These are phyloP conservation scores for Lactifluus echinatus DNA, from an alignment of 768 basidiomycete species.

Conservation along the genomic window DNA sequence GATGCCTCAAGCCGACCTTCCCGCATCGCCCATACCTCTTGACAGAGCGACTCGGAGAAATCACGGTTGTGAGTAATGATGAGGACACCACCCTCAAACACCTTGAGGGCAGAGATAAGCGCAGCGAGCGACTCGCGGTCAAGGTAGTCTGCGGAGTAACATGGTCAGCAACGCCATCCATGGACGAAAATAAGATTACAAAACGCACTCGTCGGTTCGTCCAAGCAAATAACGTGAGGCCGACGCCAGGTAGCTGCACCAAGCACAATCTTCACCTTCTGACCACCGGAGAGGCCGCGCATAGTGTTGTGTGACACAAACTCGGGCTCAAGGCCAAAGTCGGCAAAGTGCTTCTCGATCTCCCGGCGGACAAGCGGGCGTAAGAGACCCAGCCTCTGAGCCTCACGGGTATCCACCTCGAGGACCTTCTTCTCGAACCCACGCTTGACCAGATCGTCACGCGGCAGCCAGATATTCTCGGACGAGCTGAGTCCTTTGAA, in stretches of 20 bases:
- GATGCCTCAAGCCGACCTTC: conserved; percentile 95
- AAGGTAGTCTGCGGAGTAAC: conserved; percentile 69
- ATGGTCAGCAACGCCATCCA: conserved; percentile 6
- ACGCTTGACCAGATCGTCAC: conserved; percentile 95
- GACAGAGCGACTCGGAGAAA: conserved; percentile 98
- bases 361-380: conserved; percentile 96
- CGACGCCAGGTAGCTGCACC: conserved; percentile 99
- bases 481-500: conserved; percentile 93
- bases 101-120: conserved; percentile 95
- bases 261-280: conserved; percentile 99
- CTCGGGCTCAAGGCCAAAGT: conserved; percentile 98
- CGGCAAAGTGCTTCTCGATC: conserved; percentile 98
- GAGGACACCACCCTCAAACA: conserved; percentile 97
- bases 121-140: conserved; percentile 99
- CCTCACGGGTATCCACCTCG: conserved; percentile 95
- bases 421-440: conserved; percentile 99
- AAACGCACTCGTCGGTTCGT: conserved; percentile 83
- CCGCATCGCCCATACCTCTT: conserved; percentile 99
- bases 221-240: conserved; percentile 94
- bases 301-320: conserved; percentile 99
- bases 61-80: conserved; percentile 97
- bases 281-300: conserved; percentile 97
- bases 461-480: conserved; percentile 96
- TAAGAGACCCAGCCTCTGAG: conserved; percentile 89
- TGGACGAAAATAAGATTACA: conserved; percentile 9